Percentiles rank a stretch among this genome's conserved stretches.
These are phyloP conservation scores for Ceratocystis colombiana DNA, from an alignment of 2,329 filamentous ascomycete genomes.

Conservation along the genomic window DNA sequence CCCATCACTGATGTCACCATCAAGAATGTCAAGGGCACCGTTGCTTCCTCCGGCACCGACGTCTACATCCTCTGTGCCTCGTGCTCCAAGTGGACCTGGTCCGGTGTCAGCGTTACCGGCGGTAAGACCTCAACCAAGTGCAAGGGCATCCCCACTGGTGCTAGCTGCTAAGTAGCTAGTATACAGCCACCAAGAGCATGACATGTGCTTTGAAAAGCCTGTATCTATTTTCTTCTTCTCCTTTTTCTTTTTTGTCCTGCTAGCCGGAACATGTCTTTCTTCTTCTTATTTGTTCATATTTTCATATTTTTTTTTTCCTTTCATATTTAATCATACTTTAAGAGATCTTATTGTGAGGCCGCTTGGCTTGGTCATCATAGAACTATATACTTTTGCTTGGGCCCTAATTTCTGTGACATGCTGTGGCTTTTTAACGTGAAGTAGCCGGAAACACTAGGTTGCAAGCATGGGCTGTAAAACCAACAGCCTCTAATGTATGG, in stretches of 20 bases:
- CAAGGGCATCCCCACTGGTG: conserved; percentile 29
- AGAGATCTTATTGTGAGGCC: neutral
- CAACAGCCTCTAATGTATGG: too few relatives aligned
- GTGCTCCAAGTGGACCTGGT: conserved; percentile 45
- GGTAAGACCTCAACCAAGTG: conserved; percentile 36
- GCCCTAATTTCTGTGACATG: neutral
- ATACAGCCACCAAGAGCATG: neutral
- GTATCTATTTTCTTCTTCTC: conserved; percentile 10
- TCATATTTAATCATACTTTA: neutral
- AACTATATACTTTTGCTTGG: neutral
- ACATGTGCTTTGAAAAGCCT: neutral
- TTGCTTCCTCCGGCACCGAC: conserved; percentile 34
- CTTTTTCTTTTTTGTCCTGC: neutral
- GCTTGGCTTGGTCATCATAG: neutral
- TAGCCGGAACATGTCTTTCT: conserved; percentile 3
- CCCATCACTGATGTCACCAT: conserved; percentile 44
- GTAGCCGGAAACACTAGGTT: neutral
- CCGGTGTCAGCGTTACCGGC: conserved; percentile 40
- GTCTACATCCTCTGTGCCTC: conserved; percentile 46
- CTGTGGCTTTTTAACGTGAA: neutral
- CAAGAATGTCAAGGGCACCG: conserved; percentile 37
- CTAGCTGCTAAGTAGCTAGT: conserved; percentile 19
- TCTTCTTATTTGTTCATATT: neutral
- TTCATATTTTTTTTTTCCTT: neutral
- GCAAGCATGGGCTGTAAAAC: too few relatives aligned